Evolutionary conservation across 768 basidiomycete genomes (phyloP).

Genomic region (Suillus clintonianus): DNA sequence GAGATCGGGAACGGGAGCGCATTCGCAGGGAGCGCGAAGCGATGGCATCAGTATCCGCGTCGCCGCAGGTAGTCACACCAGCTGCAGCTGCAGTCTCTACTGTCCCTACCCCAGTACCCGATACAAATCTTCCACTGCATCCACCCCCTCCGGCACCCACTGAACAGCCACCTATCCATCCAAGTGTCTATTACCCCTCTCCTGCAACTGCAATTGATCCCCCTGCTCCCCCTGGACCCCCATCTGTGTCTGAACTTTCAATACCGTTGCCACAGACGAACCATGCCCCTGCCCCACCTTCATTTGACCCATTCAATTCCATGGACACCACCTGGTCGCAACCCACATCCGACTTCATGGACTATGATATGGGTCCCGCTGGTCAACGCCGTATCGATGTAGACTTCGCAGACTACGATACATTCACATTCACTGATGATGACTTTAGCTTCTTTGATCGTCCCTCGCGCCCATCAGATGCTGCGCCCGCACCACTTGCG

Average conservation of each 20-base stretch:
- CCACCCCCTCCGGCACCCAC: conserved; percentile 22
- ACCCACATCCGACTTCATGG: conserved; percentile 36
- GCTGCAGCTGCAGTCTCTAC: conserved; percentile 6
- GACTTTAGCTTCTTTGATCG: conserved; percentile 88
- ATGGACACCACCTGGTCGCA: conserved; percentile 45
- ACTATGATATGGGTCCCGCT: conserved; percentile 36
- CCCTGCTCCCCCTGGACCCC: conserved; percentile 9
- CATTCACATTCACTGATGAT: conserved; percentile 70
- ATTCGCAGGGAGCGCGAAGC: conserved; percentile 66
- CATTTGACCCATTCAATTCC: conserved; percentile 47
- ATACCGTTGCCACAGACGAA: conserved; percentile 9
- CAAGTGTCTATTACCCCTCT: conserved; percentile 55
- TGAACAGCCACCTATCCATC: conserved; percentile 15
- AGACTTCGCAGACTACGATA: conserved; percentile 51
- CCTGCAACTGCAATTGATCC: conserved; percentile 38
- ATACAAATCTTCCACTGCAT: conserved; percentile 5
- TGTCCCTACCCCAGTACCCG: conserved; percentile 14
- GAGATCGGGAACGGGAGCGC: conserved; percentile 77
- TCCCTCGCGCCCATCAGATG: conserved; percentile 36
- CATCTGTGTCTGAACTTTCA: conserved; percentile 18
- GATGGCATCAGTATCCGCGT: conserved; percentile 29
- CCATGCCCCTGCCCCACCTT: conserved; percentile 15
- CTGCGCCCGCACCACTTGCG: conserved; percentile 29
- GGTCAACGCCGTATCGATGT: conserved; percentile 29
- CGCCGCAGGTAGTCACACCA: conserved; percentile 21